A percentile compares a stretch with the other conserved stretches of the same genome.
Evolutionary conservation across 129 eudicot genomes (phyloP).

Genomic region (Flaveria sonorensis): DNA sequence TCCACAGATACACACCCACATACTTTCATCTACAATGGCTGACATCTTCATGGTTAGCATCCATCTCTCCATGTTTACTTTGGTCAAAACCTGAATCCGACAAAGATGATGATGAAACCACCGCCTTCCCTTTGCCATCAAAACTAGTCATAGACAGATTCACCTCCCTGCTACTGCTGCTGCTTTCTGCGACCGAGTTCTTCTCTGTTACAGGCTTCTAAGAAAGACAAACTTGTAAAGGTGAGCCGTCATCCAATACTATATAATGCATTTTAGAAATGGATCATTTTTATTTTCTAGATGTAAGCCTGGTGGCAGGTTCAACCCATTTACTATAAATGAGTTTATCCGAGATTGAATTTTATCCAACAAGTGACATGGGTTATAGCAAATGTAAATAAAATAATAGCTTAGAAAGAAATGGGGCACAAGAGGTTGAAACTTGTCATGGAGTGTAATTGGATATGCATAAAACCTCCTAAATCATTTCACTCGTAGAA

Average conservation of each 20-base stretch:
- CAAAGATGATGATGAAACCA: constrained; percentile 31
- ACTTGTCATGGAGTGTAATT: constrained; percentile 2
- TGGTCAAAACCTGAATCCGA: constrained; percentile 30
- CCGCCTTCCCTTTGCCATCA: constrained; percentile 57
- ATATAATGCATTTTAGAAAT: background rate
- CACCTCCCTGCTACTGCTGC: constrained; percentile 25
- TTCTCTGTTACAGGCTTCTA: constrained; percentile 32
- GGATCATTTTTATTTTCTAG: background rate
- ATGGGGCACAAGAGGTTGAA: background rate
- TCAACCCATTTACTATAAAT: constrained; percentile 4
- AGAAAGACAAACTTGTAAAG: background rate
- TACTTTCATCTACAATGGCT: constrained; percentile 34
- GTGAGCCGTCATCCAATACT: constrained; percentile 15
- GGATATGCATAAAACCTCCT: background rate
- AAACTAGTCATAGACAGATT: constrained; percentile 24
- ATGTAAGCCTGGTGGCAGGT: background rate
- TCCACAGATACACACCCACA: constrained; percentile 31
- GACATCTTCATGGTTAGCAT: constrained; percentile 9
- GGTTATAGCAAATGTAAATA: background rate
- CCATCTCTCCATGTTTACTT: constrained; percentile 25
- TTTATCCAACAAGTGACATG: background rate
- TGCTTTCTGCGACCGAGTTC: constrained; percentile 20
- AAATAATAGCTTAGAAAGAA: background rate
- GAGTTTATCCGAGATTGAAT: background rate
- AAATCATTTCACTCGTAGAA: background rate